A percentile compares a stretch with the other conserved stretches of the same genome.
Evolutionary conservation across 305 asterid genomes (phyloP).

Genomic region (Fraxinus albicans): DNA sequence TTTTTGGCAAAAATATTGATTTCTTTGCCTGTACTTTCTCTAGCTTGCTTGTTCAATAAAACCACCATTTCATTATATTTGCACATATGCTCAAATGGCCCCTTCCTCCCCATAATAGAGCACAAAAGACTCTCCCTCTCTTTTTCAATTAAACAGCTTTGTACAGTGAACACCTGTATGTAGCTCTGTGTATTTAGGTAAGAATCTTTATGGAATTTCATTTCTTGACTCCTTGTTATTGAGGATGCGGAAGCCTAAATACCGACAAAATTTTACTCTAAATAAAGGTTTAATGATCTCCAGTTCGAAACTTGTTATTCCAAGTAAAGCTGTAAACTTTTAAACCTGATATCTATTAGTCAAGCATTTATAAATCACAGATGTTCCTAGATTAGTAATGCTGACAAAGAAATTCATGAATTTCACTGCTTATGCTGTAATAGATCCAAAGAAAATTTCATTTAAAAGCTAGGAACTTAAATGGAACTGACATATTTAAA

Average conservation of each 20-base stretch:
- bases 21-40: background rate
- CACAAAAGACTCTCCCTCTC: background rate
- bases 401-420: background rate
- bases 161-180: background rate
- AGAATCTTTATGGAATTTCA: background rate
- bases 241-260: background rate
- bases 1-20: background rate
- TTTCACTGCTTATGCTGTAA: background rate
- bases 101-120: background rate
- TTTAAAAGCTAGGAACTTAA: background rate
- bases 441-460: background rate
- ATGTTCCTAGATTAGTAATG: background rate
- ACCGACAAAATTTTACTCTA: background rate
- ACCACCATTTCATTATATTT: background rate
- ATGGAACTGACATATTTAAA: background rate
- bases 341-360: background rate
- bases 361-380: constrained; percentile 3
- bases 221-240: background rate
- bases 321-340: background rate
- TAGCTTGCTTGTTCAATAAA: background rate
- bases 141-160: background rate
- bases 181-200: background rate
- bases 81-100: background rate
- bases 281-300: background rate
- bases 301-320: background rate